A percentile compares a stretch with the other conserved stretches of the same genome.
phyloP scores from a whole-genome alignment of 2,329 filamentous ascomycete genomes.

The Alternaria solani region DNA sequence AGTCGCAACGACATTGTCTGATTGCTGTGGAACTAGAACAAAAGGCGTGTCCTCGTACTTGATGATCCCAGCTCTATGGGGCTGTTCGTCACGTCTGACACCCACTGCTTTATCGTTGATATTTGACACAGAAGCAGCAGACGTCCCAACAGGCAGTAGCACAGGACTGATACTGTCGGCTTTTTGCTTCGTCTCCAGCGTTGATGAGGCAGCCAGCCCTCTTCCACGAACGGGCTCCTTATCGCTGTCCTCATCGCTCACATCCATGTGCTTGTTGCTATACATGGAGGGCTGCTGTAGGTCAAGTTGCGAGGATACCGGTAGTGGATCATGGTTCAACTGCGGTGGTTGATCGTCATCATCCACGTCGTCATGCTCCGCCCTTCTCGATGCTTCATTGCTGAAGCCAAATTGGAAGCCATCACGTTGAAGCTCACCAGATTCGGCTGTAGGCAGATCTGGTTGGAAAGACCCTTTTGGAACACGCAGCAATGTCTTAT shows the following conservation, averaged over 20 bases:
- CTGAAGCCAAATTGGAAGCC: slow-evolving; percentile 1
- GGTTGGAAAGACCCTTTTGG: slow-evolving; percentile 2
- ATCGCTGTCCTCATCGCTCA: slow-evolving; percentile 24
- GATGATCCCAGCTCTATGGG: neutral
- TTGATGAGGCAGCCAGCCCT: slow-evolving; percentile 5
- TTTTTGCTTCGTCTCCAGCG: slow-evolving; percentile 9
- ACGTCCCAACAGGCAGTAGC: slow-evolving; percentile 22
- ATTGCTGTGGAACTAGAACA: neutral
- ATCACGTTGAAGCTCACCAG: neutral
- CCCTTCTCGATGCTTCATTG: neutral
- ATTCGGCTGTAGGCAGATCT: neutral
- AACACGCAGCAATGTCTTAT: neutral
- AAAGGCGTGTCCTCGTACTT: slow-evolving; percentile 1
- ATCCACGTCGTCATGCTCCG: slow-evolving; percentile 4
- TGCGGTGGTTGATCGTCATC: slow-evolving; percentile 34
- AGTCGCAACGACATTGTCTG: neutral
- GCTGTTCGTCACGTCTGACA: neutral
- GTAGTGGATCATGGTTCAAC: slow-evolving; percentile 32
- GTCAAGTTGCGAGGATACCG: neutral
- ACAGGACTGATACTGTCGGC: slow-evolving; percentile 38
- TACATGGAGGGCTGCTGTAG: slow-evolving; percentile 18
- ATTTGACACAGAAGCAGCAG: slow-evolving; percentile 11
- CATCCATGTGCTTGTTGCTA: slow-evolving; percentile 13
- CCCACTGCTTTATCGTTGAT: neutral
- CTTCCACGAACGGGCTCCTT: slow-evolving; percentile 12